These are phyloP conservation scores for Exophiala sp. DNA, from an alignment of 2,329 filamentous ascomycete genomes.

Conservation along the genomic window DNA sequence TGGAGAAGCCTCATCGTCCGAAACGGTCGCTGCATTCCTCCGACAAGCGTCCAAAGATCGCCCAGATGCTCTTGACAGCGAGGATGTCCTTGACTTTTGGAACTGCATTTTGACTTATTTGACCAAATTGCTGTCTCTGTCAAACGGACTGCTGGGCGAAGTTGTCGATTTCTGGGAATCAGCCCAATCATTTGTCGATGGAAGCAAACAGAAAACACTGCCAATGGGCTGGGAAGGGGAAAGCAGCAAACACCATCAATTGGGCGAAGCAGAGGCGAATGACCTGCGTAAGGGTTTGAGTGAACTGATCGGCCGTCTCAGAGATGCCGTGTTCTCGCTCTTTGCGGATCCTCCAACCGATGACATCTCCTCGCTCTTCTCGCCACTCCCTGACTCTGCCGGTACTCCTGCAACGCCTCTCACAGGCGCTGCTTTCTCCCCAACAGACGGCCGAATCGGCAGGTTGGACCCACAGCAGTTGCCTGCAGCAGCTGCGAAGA, in stretches of 20 bases:
- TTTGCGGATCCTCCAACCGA: conserved; percentile 87
- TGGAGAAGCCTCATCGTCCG: conserved; percentile 66
- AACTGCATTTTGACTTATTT: conserved; percentile 78
- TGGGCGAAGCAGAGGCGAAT: conserved; percentile 66
- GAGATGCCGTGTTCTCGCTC: conserved; percentile 74
- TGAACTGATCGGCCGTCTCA: conserved; percentile 78
- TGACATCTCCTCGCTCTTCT: conserved; percentile 83
- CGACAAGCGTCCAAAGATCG: conserved; percentile 68
- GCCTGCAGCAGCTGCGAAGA: conserved; percentile 71
- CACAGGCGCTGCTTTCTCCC: conserved; percentile 62
- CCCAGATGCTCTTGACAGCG: conserved; percentile 67
- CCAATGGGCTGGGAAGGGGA: conserved; percentile 78
- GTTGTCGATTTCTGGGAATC: conserved; percentile 93
- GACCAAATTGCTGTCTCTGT: conserved; percentile 66
- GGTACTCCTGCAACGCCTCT: conserved; percentile 55
- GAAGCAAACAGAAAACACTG: conserved; percentile 73
- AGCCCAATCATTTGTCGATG: conserved; percentile 83
- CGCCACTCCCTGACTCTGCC: conserved; percentile 59
- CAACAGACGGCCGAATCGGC: conserved; percentile 65
- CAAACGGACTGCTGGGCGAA: conserved; percentile 80
- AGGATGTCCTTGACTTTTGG: conserved; percentile 86
- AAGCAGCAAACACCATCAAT: conserved; percentile 74
- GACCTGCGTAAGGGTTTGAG: conserved; percentile 74
- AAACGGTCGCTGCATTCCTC: conserved; percentile 70
- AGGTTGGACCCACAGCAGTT: conserved; percentile 74